phyloP scores from a whole-genome alignment of 1,284 basidiomycete genomes.

The Fomitopsis pinicola region DNA sequence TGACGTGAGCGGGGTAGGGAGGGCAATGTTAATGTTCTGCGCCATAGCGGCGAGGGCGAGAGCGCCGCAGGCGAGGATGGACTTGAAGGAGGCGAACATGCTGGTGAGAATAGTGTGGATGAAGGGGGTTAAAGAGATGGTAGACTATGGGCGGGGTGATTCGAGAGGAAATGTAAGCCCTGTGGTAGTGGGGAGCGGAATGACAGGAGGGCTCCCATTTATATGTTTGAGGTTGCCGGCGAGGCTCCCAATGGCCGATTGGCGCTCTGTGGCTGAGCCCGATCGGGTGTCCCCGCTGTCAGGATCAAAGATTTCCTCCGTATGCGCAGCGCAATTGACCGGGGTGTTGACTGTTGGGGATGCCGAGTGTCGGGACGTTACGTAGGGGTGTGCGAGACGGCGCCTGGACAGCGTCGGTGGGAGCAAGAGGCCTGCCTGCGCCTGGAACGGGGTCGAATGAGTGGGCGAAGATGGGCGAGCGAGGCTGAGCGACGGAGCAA shows the following conservation, averaged over 20 bases:
- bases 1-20: conserved; percentile 29
- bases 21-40: conserved; percentile 36
- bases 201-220: neutral
- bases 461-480: neutral
- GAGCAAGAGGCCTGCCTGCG: neutral
- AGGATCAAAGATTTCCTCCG: neutral
- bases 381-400: neutral
- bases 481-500: too few species aligned
- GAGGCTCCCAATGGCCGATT: neutral
- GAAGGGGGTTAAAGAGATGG: neutral
- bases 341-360: neutral
- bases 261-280: neutral
- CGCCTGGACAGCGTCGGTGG: neutral
- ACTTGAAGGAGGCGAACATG: conserved; percentile 14
- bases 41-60: conserved; percentile 29
- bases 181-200: neutral
- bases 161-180: neutral
- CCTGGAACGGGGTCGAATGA: neutral
- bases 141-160: neutral
- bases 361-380: neutral
- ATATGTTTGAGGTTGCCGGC: neutral
- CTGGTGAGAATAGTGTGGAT: neutral
- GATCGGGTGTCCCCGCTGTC: neutral
- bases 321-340: neutral
- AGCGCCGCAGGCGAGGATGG: conserved; percentile 14